Evolutionary conservation across 2,329 filamentous ascomycete species (phyloP).

Genomic region (Fusarium begoniae): DNA sequence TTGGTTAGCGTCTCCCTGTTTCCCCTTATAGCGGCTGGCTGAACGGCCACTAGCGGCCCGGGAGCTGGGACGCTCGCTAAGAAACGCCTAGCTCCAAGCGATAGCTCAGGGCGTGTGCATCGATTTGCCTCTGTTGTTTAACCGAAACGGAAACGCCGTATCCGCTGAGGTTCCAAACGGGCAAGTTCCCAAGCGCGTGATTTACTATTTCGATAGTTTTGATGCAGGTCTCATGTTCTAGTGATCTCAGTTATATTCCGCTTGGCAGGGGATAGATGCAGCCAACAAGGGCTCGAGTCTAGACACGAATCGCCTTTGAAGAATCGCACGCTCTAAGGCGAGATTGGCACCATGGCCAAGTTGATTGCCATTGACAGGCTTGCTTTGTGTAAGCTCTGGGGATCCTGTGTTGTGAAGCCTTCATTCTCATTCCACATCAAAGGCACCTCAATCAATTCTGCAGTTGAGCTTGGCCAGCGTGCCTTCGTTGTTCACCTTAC

Average conservation of each 20-base stretch:
- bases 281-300: neutral
- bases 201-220: neutral
- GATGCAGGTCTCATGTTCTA: neutral
- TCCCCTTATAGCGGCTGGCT: neutral
- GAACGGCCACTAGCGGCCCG: neutral
- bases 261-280: neutral
- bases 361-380: neutral
- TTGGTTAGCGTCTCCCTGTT: neutral
- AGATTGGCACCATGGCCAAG: neutral
- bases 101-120: neutral
- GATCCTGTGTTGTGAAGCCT: neutral
- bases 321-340: neutral
- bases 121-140: neutral
- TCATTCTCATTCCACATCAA: neutral
- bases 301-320: neutral
- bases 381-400: neutral
- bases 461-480: neutral
- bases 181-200: neutral
- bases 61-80: neutral
- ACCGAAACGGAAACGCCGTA: neutral
- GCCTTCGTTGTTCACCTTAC: rapidly evolving
- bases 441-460: neutral
- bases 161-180: neutral
- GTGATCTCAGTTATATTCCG: neutral
- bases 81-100: neutral